Evolutionary conservation across 2,329 filamentous ascomycete genomes (phyloP).

Genomic region (Trichoderma pleuroti): DNA sequence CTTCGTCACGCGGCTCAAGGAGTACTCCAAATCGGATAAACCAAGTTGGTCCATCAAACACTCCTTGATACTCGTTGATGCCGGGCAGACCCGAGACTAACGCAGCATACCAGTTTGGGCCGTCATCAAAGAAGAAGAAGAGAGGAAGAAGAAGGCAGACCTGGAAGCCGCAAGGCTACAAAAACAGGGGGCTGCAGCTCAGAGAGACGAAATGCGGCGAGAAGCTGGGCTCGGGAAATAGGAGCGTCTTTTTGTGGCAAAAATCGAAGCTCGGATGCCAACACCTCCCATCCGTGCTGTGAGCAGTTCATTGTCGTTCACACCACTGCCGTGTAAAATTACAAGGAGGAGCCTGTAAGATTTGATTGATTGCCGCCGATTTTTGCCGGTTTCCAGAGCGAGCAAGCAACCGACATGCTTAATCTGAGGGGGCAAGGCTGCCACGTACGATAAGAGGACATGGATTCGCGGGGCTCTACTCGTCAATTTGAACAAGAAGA

Average conservation of each 20-base stretch:
- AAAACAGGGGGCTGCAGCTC: constrained; percentile 41
- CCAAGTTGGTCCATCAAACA: constrained; percentile 62
- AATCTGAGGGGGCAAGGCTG: not conserved
- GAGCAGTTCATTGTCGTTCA: not conserved
- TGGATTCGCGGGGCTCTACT: not conserved
- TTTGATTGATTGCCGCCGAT: not conserved
- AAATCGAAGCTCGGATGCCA: not conserved
- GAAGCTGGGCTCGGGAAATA: constrained; percentile 44
- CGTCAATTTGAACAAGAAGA: not conserved
- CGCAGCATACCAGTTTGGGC: constrained; percentile 43
- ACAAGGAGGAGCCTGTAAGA: constrained; percentile 4
- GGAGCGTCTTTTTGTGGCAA: not conserved
- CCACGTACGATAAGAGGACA: not conserved
- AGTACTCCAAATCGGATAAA: constrained; percentile 87
- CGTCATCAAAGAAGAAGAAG: constrained; percentile 48
- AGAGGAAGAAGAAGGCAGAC: constrained; percentile 38
- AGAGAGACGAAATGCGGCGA: constrained; percentile 48
- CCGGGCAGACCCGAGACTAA: constrained; percentile 17
- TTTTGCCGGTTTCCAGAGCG: not conserved
- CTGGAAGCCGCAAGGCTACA: constrained; percentile 35
- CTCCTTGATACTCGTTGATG: not conserved
- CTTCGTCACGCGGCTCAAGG: constrained; percentile 79
- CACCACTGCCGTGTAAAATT: constrained; percentile 5
- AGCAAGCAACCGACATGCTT: not conserved
- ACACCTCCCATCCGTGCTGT: not conserved